A percentile compares a stretch with the other conserved stretches of the same genome.
Conservation (phyloP, 805 yeast species). For the Lachancea sp. region DNA sequence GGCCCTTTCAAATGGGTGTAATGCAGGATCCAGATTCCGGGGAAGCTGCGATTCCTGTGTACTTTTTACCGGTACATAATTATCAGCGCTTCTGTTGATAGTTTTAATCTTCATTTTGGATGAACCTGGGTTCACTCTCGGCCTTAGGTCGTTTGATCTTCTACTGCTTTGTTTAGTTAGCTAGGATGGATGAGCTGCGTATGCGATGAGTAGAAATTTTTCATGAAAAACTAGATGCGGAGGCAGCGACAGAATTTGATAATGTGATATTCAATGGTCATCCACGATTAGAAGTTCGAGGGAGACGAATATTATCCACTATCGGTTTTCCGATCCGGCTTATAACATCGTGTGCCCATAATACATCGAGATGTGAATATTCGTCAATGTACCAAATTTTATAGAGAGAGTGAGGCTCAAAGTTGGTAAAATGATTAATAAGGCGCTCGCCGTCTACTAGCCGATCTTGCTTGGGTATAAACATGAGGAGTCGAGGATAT, state of each 20-base stretch:
- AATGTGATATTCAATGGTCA: too few relatives aligned
- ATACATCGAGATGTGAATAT: constrained; percentile 83
- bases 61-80: constrained; percentile 86
- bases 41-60: constrained; percentile 84
- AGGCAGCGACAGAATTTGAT: neutral
- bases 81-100: constrained; percentile 81
- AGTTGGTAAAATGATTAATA: constrained; percentile 52
- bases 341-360: constrained; percentile 82
- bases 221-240: neutral
- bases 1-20: constrained; percentile 96
- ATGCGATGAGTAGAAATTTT: constrained; percentile 10
- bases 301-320: constrained; percentile 23
- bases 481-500: constrained; percentile 56
- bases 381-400: constrained; percentile 40
- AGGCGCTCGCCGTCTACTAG: constrained; percentile 72
- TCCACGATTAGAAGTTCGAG: too few relatives aligned
- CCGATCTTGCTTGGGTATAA: constrained; percentile 66
- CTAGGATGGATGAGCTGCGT: neutral
- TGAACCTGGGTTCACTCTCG: neutral
- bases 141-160: neutral
- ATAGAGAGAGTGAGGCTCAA: constrained; percentile 41
- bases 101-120: constrained; percentile 69
- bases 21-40: constrained; percentile 84
- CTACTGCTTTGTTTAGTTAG: neutral
- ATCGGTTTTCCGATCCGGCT: constrained; percentile 54